A percentile compares a stretch with the other conserved stretches of the same genome.
These are phyloP conservation scores for Aspergillus bombycis DNA, from an alignment of 2,329 filamentous ascomycete genomes.

Conservation along the genomic window DNA sequence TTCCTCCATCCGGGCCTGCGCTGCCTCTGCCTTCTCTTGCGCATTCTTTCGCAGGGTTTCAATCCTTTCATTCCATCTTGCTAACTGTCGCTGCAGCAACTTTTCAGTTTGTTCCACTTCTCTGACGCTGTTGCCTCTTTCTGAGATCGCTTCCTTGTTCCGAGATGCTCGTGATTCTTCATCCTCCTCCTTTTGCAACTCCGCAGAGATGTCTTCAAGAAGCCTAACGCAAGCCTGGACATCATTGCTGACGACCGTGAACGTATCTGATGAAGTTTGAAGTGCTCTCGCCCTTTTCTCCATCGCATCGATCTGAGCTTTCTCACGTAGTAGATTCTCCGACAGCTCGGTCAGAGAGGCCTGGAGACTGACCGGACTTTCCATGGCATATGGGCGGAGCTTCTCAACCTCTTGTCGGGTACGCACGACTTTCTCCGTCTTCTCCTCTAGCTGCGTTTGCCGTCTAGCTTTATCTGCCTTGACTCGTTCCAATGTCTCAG, in stretches of 20 bases:
- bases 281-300: constrained; percentile 86
- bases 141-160: constrained; percentile 84
- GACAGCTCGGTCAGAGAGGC: constrained; percentile 79
- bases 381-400: constrained; percentile 85
- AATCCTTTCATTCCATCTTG: constrained; percentile 84
- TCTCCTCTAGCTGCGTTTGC: constrained; percentile 61
- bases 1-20: constrained; percentile 88
- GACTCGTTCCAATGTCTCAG: constrained; percentile 78
- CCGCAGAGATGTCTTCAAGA: constrained; percentile 81
- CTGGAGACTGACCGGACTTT: constrained; percentile 83
- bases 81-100: constrained; percentile 78
- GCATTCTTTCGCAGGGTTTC: constrained; percentile 81
- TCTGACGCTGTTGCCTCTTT: constrained; percentile 84
- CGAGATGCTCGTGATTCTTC: constrained; percentile 77
- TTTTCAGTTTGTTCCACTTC: constrained; percentile 89
- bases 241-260: constrained; percentile 79
- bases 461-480: constrained; percentile 79
- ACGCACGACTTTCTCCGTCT: constrained; percentile 58
- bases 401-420: constrained; percentile 85
- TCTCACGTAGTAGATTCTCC: constrained; percentile 75
- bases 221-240: constrained; percentile 87
- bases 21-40: constrained; percentile 76
- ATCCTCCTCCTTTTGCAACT: constrained; percentile 88
- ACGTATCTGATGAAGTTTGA: constrained; percentile 90
- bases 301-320: constrained; percentile 80